Base-by-base conservation (phyloP, 805 yeast genomes). In the Cephaloascus albidus region DNA sequence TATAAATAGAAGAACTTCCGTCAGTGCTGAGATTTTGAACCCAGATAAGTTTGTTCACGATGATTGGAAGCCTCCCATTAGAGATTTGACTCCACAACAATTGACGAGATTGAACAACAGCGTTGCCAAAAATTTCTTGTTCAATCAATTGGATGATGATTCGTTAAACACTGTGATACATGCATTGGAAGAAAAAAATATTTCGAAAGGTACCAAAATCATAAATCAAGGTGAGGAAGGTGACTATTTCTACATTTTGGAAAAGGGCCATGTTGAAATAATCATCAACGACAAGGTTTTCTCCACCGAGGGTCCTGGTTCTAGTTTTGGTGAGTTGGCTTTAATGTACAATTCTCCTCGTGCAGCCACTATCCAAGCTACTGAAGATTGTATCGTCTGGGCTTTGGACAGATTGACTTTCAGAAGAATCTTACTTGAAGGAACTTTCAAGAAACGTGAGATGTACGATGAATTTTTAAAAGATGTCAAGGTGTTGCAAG, bases 281-380 rank as follows among this genome's bases (percentile, higher is more conserved):
- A 73, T 70, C 49, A 89, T 84, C 26, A 76, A 86, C 56, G 83
- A 78, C 38, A 57, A 72, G 35, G 74, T 78, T 52, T 90, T 88
- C 31, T 81, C 76, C 54, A 68, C 83, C 1, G 73, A 85, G n/a
- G 82, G 85, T 8, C 78, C 86, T 32, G 97, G 97, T 4, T 77
- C 95, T 3, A 81, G 90, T 35, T 93, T 93, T 61, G 98, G 98
- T 55, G 98, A 93, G 61, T 73, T 93, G 53, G 98, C 98, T 3
- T 72, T 93, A 51, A 88, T 93, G 96, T 90, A 93, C 67, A 90
- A 93, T 60, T 80, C 96, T 16, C 97, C 97, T 45, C 80, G 98
- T 63, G 97, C 97, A 5, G 97, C 97, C 8, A 87, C 97, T 1
- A 97, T 85, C 1, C 52, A 72, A 20, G 89, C 96, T 8, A 59